Evolutionary conservation across 2,329 filamentous ascomycete species (phyloP).

Genomic region (Aspergillus japonicus): DNA sequence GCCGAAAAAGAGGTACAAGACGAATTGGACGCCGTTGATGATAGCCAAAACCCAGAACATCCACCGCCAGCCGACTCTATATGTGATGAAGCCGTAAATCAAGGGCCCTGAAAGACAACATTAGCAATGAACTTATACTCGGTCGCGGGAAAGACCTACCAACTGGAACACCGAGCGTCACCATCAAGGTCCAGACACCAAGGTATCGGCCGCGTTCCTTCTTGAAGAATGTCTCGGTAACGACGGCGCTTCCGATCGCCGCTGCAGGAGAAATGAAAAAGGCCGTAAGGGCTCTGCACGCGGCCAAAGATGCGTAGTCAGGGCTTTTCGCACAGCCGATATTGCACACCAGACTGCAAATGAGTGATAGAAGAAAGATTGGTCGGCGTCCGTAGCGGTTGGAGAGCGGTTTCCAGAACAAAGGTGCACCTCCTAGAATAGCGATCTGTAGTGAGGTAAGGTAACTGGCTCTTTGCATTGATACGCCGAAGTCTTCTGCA

Average conservation of each 20-base stretch:
- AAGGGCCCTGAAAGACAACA: constrained; percentile 40
- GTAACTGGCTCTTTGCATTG: constrained; percentile 52
- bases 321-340: constrained; percentile 56
- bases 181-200: constrained; percentile 57
- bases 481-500: constrained; percentile 50
- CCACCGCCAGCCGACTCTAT: constrained; percentile 56
- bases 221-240: constrained; percentile 59
- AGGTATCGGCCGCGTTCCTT: constrained; percentile 55
- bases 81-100: constrained; percentile 47
- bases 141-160: constrained; percentile 2
- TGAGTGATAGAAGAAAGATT: constrained; percentile 54
- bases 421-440: constrained; percentile 52
- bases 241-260: constrained; percentile 57
- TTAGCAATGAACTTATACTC: background rate
- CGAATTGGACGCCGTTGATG: constrained; percentile 56
- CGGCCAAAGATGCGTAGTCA: constrained; percentile 51
- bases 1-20: constrained; percentile 56
- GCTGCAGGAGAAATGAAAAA: constrained; percentile 57
- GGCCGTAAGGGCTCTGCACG: constrained; percentile 48
- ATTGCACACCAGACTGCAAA: constrained; percentile 52
- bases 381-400: constrained; percentile 55
- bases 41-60: constrained; percentile 60
- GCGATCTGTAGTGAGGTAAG: constrained; percentile 57
- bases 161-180: constrained; percentile 53
- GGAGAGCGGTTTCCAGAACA: constrained; percentile 58